These are phyloP conservation scores for Dicorynia guianensis DNA, from an alignment of 306 rosid genomes.

Conservation along the genomic window DNA sequence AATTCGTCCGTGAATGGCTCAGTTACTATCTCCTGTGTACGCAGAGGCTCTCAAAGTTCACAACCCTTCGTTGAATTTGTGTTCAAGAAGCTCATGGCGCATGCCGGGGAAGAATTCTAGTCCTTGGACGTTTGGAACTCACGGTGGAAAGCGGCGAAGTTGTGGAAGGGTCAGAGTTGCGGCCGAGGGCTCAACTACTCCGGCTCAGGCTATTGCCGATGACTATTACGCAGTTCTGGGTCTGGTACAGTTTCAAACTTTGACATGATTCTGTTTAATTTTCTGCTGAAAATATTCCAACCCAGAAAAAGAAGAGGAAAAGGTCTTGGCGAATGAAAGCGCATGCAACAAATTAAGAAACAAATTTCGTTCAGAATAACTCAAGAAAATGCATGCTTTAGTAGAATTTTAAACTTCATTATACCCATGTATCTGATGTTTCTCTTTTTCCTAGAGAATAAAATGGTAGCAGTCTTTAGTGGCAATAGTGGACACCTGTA, in stretches of 20 bases:
- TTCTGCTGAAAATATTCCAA: slow-evolving; percentile 5
- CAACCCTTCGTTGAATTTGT: slow-evolving; percentile 46
- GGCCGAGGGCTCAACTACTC: slow-evolving; percentile 54
- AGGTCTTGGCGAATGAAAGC: neutral
- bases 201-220: slow-evolving; percentile 57
- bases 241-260: slow-evolving; percentile 55
- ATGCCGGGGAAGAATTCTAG: slow-evolving; percentile 34
- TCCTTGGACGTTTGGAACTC: slow-evolving; percentile 47
- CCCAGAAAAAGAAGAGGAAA: neutral
- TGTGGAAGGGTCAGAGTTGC: slow-evolving; percentile 60
- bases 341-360: neutral
- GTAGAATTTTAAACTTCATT: neutral
- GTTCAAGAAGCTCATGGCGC: slow-evolving; percentile 56
- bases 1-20: slow-evolving; percentile 58
- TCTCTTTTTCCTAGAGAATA: neutral
- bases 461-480: neutral
- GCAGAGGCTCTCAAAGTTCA: slow-evolving; percentile 64
- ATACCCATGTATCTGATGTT: slow-evolving; percentile 21
- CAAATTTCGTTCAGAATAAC: neutral
- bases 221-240: slow-evolving; percentile 83
- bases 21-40: slow-evolving; percentile 62
- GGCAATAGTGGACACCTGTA: neutral
- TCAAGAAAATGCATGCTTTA: neutral
- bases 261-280: neutral
- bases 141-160: slow-evolving; percentile 49